These are phyloP conservation scores for Neonectria neomacrospora DNA, from an alignment of 2,329 filamentous ascomycete genomes.

Conservation along the genomic window DNA sequence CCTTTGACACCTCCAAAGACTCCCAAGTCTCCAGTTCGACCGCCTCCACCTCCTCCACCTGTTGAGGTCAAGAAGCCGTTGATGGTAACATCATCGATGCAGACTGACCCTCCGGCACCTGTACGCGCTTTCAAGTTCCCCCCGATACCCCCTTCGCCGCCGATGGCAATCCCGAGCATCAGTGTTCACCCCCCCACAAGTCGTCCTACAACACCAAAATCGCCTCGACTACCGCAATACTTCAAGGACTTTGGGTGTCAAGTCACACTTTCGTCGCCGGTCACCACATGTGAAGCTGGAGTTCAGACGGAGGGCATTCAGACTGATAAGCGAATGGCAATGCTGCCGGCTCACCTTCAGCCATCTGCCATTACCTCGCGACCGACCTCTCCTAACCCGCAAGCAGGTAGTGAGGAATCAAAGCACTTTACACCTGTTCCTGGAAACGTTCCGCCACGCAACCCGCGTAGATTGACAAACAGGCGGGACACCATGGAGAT, in stretches of 20 bases:
- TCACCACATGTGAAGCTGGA: conserved; percentile 48
- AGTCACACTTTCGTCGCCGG: conserved; percentile 59
- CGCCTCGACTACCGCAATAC: conserved; percentile 80
- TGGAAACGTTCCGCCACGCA: conserved; percentile 66
- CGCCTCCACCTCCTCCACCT: conserved; percentile 55
- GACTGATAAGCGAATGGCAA: conserved; percentile 79
- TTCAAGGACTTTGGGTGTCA: conserved; percentile 87
- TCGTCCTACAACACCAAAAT: conserved; percentile 80
- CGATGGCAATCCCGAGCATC: conserved; percentile 80
- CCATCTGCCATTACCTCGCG: conserved; percentile 78
- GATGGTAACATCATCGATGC: conserved; percentile 69
- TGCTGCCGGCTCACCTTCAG: conserved; percentile 80
- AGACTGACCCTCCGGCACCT: conserved; percentile 60
- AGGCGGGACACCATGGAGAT: conserved; percentile 60
- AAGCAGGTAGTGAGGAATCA: conserved; percentile 43
- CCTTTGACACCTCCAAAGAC: conserved; percentile 73
- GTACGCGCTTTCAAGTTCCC: conserved; percentile 24
- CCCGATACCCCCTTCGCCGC: conserved; percentile 45
- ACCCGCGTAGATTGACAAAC: conserved; percentile 65
- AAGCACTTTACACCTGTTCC: conserved; percentile 65
- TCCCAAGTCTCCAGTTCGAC: conserved; percentile 62
- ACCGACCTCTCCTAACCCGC: conserved; percentile 64
- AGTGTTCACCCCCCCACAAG: conserved; percentile 90
- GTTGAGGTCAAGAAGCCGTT: conserved; percentile 48
- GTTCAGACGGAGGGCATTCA: conserved; percentile 93